Percentiles rank a stretch among this genome's conserved stretches.
Evolutionary conservation across 306 rosid species (phyloP).

Genomic region (Prunus davidiana): DNA sequence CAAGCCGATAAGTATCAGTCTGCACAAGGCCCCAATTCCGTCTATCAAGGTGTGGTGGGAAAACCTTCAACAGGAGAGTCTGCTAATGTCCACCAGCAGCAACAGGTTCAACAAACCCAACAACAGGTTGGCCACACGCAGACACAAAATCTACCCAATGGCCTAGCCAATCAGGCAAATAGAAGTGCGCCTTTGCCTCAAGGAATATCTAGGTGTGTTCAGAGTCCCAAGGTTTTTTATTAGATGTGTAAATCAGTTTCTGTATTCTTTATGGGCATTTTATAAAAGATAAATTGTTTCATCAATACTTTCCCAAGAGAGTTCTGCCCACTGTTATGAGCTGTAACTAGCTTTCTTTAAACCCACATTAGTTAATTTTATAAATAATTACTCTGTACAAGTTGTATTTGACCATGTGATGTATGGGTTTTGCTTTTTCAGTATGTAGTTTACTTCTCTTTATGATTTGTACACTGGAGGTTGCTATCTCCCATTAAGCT

Average conservation of each 20-base stretch:
- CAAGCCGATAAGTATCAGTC: constrained; percentile 74
- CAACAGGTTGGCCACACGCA: constrained; percentile 64
- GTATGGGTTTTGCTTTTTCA: constrained; percentile 8
- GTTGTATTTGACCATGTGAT: constrained; percentile 23
- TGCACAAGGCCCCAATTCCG: constrained; percentile 52
- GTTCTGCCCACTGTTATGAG: constrained; percentile 19
- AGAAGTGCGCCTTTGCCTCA: constrained; percentile 81
- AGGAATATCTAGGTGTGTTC: constrained; percentile 99
- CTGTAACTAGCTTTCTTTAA: constrained; percentile 35
- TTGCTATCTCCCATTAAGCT: constrained; percentile 1
- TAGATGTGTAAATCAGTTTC: constrained; percentile 43
- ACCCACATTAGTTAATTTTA: constrained; percentile 19
- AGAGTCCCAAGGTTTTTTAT: constrained; percentile 69
- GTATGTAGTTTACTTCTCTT: not conserved
- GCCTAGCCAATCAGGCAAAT: constrained; percentile 74
- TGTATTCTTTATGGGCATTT: constrained; percentile 36
- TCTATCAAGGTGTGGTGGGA: constrained; percentile 59
- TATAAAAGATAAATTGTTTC: constrained; percentile 24
- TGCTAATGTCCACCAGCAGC: constrained; percentile 75
- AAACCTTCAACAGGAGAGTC: constrained; percentile 72
- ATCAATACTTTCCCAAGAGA: constrained; percentile 25
- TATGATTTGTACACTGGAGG: not conserved
- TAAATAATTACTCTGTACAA: constrained; percentile 24
- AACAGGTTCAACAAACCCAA: constrained; percentile 73
- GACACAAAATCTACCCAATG: constrained; percentile 54